Percentiles rank a stretch among this genome's conserved stretches.
phyloP scores from a whole-genome alignment of 1,284 basidiomycete species.

The Abortiporus biennis region DNA sequence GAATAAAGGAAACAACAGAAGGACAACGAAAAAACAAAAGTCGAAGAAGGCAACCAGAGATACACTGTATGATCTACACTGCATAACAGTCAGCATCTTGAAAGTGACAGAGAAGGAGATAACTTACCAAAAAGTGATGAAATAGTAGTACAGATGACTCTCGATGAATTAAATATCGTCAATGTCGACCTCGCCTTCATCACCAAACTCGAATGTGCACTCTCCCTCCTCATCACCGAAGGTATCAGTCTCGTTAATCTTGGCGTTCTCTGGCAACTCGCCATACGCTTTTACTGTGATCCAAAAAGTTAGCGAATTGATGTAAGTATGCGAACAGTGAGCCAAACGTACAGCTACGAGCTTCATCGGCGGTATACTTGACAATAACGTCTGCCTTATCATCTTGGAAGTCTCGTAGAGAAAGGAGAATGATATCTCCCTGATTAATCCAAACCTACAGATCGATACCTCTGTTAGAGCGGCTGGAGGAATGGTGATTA shows the following conservation, averaged over 20 bases:
- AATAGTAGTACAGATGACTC: too few species aligned
- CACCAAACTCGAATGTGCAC: constrained; percentile 85
- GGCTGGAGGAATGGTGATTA: constrained; percentile 4
- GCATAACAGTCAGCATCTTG: too few species aligned
- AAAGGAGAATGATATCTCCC: constrained; percentile 95
- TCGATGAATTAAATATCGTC: constrained; percentile 73
- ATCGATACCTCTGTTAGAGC: background rate
- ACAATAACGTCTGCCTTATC: constrained; percentile 99
- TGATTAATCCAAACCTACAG: constrained; percentile 97
- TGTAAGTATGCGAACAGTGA: background rate
- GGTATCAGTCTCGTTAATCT: constrained; percentile 97
- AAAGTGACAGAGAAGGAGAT: too few species aligned
- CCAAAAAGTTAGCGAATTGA: constrained; percentile 5
- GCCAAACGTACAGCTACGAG: constrained; percentile 61
- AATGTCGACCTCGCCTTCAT: constrained; percentile 79
- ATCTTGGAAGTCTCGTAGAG: constrained; percentile 98
- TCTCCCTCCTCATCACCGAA: constrained; percentile 90
- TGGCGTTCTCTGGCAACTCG: constrained; percentile 95
- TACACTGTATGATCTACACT: too few species aligned
- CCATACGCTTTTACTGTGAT: constrained; percentile 95
- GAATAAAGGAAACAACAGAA: too few species aligned
- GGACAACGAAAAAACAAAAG: too few species aligned
- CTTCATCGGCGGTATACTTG: constrained; percentile 96
- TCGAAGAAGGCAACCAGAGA: too few species aligned
- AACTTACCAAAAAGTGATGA: too few species aligned